Conservation (phyloP, 2,329 filamentous ascomycete species). For the Colletotrichum echinochloae region DNA sequence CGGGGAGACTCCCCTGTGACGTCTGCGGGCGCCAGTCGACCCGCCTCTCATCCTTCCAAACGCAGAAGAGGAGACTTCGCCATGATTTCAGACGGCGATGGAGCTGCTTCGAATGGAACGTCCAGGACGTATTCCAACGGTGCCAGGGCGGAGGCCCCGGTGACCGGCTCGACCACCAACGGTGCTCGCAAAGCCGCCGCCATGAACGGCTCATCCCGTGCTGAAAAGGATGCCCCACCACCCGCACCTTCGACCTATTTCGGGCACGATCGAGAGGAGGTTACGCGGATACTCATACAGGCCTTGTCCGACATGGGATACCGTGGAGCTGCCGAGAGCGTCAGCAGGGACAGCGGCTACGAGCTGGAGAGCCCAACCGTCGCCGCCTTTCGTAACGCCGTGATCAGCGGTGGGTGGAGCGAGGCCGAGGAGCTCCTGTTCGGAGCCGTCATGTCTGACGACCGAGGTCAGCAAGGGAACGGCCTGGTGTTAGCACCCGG, state of each 20-base stretch:
- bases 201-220: constrained; percentile 43
- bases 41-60: constrained; percentile 50
- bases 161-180: constrained; percentile 54
- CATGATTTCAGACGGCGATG: constrained; percentile 73
- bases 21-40: constrained; percentile 43
- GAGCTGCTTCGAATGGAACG: constrained; percentile 63
- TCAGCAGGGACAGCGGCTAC: constrained; percentile 86
- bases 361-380: constrained; percentile 89
- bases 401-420: constrained; percentile 83
- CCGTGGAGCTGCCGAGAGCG: constrained; percentile 76
- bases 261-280: constrained; percentile 91
- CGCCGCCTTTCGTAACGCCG: constrained; percentile 84
- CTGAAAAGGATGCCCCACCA: constrained; percentile 47
- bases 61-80: constrained; percentile 69
- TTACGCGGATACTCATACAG: constrained; percentile 93
- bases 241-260: constrained; percentile 66
- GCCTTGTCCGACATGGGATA: constrained; percentile 92
- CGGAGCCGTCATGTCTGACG: constrained; percentile 55
- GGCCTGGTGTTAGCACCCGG: constrained; percentile 81
- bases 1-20: constrained; percentile 45
- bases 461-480: constrained; percentile 53
- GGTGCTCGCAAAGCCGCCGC: constrained; percentile 52
- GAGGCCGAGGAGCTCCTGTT: constrained; percentile 87
- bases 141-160: constrained; percentile 58
- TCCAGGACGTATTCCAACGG: constrained; percentile 69